Conservation (phyloP, 2,329 filamentous ascomycete genomes). For the Penicillium palitans region DNA sequence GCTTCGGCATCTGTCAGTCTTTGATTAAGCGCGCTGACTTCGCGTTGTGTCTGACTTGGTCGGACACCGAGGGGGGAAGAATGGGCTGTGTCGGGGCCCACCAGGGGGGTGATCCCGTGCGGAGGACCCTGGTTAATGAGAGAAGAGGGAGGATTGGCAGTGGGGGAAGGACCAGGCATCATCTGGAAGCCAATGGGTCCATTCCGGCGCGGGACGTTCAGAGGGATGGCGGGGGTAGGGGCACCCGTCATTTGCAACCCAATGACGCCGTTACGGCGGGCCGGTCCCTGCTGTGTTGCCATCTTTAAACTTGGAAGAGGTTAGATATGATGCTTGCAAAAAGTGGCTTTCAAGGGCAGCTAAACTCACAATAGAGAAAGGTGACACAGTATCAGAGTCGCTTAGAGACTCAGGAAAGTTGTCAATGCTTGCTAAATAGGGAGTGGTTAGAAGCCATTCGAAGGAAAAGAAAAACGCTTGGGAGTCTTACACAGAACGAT, state of each 20-base stretch:
- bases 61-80: background rate
- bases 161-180: background rate
- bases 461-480: background rate
- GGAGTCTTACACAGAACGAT: background rate
- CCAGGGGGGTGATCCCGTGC: conserved; percentile 5
- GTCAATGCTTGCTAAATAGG: background rate
- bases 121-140: conserved; percentile 1
- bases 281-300: background rate
- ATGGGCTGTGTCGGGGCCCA: conserved; percentile 7
- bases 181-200: background rate
- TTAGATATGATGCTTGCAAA: background rate
- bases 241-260: background rate
- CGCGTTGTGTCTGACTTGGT: background rate
- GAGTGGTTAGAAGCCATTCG: background rate
- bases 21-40: background rate
- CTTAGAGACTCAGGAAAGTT: background rate
- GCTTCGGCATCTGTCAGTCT: background rate
- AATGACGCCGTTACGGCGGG: background rate
- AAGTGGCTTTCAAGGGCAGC: background rate
- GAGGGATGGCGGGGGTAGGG: background rate
- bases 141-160: background rate
- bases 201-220: background rate
- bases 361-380: background rate
- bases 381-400: background rate
- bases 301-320: background rate